phyloP scores from a whole-genome alignment of 2,329 filamentous ascomycete species.

The Talaromyces pinophilus region DNA sequence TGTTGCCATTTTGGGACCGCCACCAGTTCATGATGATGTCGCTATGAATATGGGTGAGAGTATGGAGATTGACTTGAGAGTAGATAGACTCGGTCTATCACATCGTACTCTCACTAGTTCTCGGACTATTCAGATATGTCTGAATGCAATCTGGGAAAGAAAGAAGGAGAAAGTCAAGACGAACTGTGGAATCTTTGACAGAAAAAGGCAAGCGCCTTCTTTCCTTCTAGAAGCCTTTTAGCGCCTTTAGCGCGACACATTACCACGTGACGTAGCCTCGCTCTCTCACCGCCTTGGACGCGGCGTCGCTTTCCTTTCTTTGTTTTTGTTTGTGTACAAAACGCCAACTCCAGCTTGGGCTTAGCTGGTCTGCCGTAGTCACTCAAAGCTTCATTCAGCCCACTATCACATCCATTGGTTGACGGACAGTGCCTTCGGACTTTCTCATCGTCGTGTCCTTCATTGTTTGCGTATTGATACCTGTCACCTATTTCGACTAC shows the following conservation, averaged over 20 bases:
- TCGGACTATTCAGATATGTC: not conserved
- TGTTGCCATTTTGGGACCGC: conserved; percentile 32
- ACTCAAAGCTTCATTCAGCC: conserved; percentile 51
- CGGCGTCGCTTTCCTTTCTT: conserved; percentile 30
- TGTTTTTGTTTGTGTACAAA: conserved; percentile 41
- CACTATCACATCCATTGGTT: conserved; percentile 38
- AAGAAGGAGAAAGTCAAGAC: not conserved
- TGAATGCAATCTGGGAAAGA: not conserved
- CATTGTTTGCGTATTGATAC: not conserved
- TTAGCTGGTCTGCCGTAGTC: not conserved
- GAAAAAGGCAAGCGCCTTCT: not conserved
- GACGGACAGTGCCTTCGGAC: conserved; percentile 35
- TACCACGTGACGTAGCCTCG: conserved; percentile 2
- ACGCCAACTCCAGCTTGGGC: conserved; percentile 14
- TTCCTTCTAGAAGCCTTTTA: conserved; percentile 9
- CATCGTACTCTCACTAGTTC: not conserved
- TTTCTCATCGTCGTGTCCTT: not conserved
- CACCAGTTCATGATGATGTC: conserved; percentile 15
- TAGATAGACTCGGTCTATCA: not conserved
- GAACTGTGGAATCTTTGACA: not conserved
- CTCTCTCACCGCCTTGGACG: conserved; percentile 32
- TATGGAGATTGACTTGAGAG: not conserved
- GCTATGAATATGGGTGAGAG: not conserved
- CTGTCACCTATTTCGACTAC: conserved; percentile 2
- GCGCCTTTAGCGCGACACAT: conserved; percentile 4